Evolutionary conservation across 768 basidiomycete genomes (phyloP), one percentile per base, ranked within the genome.

Genomic region (Serendipita indica): DNA sequence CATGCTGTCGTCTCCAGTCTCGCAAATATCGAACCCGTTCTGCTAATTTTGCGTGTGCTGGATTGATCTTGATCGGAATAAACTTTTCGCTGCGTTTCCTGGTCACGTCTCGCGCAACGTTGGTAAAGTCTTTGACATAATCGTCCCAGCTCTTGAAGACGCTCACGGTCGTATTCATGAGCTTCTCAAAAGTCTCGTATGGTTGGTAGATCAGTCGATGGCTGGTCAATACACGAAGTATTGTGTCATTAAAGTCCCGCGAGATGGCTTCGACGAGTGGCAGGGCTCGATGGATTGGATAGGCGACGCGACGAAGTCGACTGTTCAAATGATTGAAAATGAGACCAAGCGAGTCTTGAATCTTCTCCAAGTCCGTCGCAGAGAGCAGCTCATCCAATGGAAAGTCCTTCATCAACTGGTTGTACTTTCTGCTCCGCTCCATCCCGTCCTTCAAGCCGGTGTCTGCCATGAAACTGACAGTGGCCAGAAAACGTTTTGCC

Each of bases 221-320:
- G 2, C 88, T 88, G 2, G 85, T 89, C 37, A 99, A 77, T 33
- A 98, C 91, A 35, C 86, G 84, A 1, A 94, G 76, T 32, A 97
- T 82, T 65, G 92, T 89, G 68, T 96, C 89, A 65, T 94, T 94
- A 73, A 99, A 96, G 69, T 99, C 96, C 13, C 86, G 81, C 4
- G 96, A 98, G 67, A 99, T 98, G 35, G 94, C 96, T 70, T 98
- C 94, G 30, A 97, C 92, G 43, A 99, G 85, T 0, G 94, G 96
- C 3, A 98, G 82, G 5, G 92, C 91, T 32, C 94, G 86, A 2
- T 89, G 85, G 63, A 98, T 91, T 0, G 96, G 96, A 69, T 99
- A 98, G 0, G 96, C 94, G 0, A 94, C 94, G 16, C 97, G 80
- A 66, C 84, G 87, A 64, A 99, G 83, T 69, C 94, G 97, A 71